These are phyloP conservation scores for Wickerhamiella allomyrinae DNA, from an alignment of 805 yeast genomes.

Conservation along the genomic window DNA sequence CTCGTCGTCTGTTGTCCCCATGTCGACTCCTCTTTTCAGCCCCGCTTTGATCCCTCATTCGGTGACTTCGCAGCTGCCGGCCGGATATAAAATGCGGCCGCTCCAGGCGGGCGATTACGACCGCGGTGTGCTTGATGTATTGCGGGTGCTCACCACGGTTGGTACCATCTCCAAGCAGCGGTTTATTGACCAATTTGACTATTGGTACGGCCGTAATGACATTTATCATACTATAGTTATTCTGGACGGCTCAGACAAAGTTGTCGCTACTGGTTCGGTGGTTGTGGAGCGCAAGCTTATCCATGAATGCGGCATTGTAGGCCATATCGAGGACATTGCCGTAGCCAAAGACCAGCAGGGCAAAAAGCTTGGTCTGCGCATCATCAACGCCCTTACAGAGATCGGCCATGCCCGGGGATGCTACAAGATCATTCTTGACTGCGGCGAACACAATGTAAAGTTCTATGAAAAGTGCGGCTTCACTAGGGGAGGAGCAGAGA, in stretches of 20 bases:
- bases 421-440: constrained; percentile 81
- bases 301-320: constrained; percentile 73
- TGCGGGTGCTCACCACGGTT: constrained; percentile 64
- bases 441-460: constrained; percentile 65
- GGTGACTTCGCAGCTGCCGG: constrained; percentile 29
- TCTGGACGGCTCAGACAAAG: constrained; percentile 32
- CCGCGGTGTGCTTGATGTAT: constrained; percentile 47
- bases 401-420: constrained; percentile 52
- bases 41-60: constrained; percentile 13
- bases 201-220: constrained; percentile 40
- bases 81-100: constrained; percentile 54
- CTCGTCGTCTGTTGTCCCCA: no score
- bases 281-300: constrained; percentile 66
- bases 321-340: constrained; percentile 92
- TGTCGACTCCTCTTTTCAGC: constrained; percentile 10
- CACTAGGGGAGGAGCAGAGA: constrained; percentile 30
- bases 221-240: constrained; percentile 63
- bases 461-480: constrained; percentile 86
- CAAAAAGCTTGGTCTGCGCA: constrained; percentile 52
- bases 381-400: constrained; percentile 48
- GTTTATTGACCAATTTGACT: constrained; percentile 38
- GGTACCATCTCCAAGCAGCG: constrained; percentile 46
- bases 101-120: constrained; percentile 41
- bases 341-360: constrained; percentile 70
- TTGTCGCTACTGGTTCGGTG: constrained; percentile 77